Percentiles rank a stretch among this genome's conserved stretches.
These are phyloP conservation scores for Trichoderma hamatum DNA, from an alignment of 2,329 filamentous ascomycete species.

Conservation along the genomic window DNA sequence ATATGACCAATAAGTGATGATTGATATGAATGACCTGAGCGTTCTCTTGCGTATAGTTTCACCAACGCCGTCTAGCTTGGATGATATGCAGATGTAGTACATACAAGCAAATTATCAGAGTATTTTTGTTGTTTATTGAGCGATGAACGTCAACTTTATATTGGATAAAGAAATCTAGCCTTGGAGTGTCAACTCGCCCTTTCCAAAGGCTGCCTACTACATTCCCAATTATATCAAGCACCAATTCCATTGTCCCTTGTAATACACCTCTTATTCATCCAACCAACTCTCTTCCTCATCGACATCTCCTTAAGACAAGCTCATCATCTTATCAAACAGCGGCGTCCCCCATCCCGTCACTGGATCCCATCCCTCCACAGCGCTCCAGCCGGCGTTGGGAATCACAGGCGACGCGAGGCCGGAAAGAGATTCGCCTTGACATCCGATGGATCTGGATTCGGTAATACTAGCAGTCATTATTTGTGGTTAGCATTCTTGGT, in stretches of 20 bases:
- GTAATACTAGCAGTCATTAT: constrained; percentile 38
- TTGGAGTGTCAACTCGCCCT: background rate
- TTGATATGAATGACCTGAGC: background rate
- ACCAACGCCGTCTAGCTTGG: background rate
- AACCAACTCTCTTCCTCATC: background rate
- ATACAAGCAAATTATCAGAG: no score
- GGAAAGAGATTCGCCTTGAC: constrained; percentile 35
- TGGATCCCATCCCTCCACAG: constrained; percentile 28
- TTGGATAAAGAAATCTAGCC: background rate
- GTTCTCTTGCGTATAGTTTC: background rate
- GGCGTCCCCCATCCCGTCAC: constrained; percentile 29
- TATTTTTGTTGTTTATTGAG: background rate
- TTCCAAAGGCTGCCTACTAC: background rate
- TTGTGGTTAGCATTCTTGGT: constrained; percentile 10
- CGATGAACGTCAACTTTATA: background rate
- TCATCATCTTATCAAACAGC: constrained; percentile 26
- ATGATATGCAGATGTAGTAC: background rate
- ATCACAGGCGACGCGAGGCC: constrained; percentile 35
- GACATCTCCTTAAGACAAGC: background rate
- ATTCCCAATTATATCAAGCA: background rate
- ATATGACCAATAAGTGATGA: background rate
- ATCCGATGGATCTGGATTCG: constrained; percentile 40
- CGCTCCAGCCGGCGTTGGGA: constrained; percentile 28
- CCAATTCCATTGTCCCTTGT: background rate
- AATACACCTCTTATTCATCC: background rate